These are phyloP conservation scores for Ormosia emarginata DNA, from an alignment of 306 rosid species.

Conservation along the genomic window DNA sequence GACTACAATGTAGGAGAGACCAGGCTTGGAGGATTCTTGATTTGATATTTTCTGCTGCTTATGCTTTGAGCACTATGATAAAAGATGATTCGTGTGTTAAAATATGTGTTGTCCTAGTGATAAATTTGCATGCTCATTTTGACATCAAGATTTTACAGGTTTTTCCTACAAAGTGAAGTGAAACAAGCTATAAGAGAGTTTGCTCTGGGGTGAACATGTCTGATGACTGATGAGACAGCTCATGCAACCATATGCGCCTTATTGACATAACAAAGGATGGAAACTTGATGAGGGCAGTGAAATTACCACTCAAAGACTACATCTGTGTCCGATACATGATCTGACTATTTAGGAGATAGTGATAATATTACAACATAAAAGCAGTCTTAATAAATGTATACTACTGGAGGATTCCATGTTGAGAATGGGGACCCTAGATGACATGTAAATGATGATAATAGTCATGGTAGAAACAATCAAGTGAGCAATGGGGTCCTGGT, in stretches of 20 bases:
- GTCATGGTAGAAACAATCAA: not conserved
- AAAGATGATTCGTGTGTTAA: not conserved
- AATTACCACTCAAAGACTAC: not conserved
- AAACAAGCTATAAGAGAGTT: not conserved
- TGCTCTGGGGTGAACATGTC: not conserved
- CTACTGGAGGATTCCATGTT: not conserved
- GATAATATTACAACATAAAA: not conserved
- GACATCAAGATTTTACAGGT: not conserved
- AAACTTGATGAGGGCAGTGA: not conserved
- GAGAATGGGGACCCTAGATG: not conserved
- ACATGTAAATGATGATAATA: not conserved
- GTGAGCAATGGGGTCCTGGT: not conserved
- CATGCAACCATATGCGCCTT: not conserved
- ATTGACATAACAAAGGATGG: not conserved
- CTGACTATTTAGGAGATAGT: too few relatives aligned
- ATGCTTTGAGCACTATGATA: not conserved
- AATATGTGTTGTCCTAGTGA: not conserved
- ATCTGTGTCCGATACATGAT: not conserved
- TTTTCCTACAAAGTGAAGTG: not conserved
- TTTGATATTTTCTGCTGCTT: constrained; percentile 2
- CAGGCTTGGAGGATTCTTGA: not conserved
- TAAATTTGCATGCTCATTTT: not conserved
- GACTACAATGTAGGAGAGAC: not conserved
- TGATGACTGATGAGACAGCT: not conserved
- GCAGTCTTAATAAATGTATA: not conserved